phyloP scores from a whole-genome alignment of 2,329 filamentous ascomycete genomes.

The Botrytis hyacinthi region DNA sequence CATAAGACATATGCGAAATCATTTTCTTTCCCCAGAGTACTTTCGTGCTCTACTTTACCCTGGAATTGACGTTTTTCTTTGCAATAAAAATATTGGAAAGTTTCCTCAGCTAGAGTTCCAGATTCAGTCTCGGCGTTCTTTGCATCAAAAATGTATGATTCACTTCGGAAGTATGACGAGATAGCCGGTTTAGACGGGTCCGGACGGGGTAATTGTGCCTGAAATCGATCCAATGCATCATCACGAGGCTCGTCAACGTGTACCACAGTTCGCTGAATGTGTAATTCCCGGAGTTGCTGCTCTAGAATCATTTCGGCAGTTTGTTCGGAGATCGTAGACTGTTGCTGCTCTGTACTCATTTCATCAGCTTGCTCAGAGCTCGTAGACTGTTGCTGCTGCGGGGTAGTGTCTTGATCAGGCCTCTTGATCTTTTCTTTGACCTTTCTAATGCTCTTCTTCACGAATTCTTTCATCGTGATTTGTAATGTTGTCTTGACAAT shows the following conservation, averaged over 20 bases:
- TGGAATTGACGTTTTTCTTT: conserved; percentile 22
- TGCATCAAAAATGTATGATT: not conserved
- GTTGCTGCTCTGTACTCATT: not conserved
- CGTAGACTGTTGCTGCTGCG: not conserved
- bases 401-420: not conserved
- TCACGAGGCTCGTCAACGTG: not conserved
- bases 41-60: conserved; percentile 23
- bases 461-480: not conserved
- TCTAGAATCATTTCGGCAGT: not conserved
- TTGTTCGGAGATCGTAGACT: not conserved
- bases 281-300: not conserved
- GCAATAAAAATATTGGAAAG: conserved; percentile 24
- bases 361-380: not conserved
- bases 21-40: conserved; percentile 21
- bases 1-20: conserved; percentile 30
- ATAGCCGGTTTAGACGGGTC: not conserved
- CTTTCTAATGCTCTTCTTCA: not conserved
- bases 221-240: not conserved
- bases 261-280: not conserved
- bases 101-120: conserved; percentile 7
- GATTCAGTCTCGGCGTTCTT: not conserved
- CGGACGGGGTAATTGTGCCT: not conserved
- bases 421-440: not conserved
- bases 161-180: not conserved
- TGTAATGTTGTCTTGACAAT: not conserved